Evolutionary conservation across 2,329 filamentous ascomycete species (phyloP).

Genomic region (Aspergillus intermedius): DNA sequence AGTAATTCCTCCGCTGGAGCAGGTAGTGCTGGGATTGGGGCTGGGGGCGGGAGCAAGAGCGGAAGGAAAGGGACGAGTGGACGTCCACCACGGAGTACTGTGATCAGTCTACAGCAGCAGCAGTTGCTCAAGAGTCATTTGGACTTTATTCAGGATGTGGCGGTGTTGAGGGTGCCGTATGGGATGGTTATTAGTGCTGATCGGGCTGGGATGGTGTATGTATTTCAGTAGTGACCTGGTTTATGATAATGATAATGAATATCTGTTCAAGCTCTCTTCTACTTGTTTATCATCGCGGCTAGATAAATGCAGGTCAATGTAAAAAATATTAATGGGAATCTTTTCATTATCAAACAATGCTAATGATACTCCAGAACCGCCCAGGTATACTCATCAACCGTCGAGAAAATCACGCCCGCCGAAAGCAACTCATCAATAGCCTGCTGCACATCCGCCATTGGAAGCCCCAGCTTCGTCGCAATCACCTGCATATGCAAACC

Average conservation of each 20-base stretch:
- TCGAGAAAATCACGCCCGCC: constrained; percentile 76
- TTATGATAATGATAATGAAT: neutral
- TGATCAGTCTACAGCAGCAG: constrained; percentile 84
- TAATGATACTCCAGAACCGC: constrained; percentile 61
- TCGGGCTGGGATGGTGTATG: constrained; percentile 79
- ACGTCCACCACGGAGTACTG: constrained; percentile 64
- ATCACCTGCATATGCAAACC: constrained; percentile 78
- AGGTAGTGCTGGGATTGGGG: constrained; percentile 15
- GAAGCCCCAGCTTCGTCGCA: constrained; percentile 58
- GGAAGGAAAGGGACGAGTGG: constrained; percentile 30
- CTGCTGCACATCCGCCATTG: constrained; percentile 62
- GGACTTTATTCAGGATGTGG: constrained; percentile 80
- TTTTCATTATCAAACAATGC: neutral
- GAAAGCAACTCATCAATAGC: constrained; percentile 76
- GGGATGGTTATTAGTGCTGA: constrained; percentile 90
- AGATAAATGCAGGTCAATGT: neutral
- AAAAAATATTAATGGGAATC: neutral
- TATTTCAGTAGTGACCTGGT: constrained; percentile 54
- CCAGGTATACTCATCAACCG: constrained; percentile 89
- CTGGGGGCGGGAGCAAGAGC: constrained; percentile 21
- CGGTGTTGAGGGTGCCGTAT: constrained; percentile 81
- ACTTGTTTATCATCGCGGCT: neutral
- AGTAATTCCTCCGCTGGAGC: constrained; percentile 15
- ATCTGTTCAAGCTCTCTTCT: neutral
- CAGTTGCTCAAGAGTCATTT: constrained; percentile 78